Evolutionary conservation across 192 early-diverging fungal species (phyloP).

Genomic region (Coemansia sp.): DNA sequence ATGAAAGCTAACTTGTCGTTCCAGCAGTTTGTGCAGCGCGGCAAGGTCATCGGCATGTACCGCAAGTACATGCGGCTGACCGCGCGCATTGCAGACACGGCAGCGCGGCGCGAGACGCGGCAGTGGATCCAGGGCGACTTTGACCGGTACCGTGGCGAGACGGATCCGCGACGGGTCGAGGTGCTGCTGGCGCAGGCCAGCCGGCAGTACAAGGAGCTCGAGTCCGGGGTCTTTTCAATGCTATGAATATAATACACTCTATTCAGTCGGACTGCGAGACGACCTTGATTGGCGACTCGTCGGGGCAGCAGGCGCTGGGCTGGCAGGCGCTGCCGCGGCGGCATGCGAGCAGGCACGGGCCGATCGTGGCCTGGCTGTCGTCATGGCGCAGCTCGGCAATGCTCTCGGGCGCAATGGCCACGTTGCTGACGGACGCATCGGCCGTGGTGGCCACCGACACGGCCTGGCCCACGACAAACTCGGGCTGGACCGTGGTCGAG

Average conservation of each 20-base stretch:
- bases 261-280: constrained; percentile 4
- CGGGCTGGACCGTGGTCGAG: constrained; percentile 87
- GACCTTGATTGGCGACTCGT: constrained; percentile 44
- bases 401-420: constrained; percentile 28
- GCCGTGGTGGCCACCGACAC: constrained; percentile 30
- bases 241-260: constrained; percentile 10
- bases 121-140: constrained; percentile 42
- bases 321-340: constrained; percentile 18
- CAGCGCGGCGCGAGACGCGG: constrained; percentile 24
- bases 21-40: constrained; percentile 45
- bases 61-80: constrained; percentile 49
- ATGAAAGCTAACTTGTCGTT: constrained; percentile 19
- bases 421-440: constrained; percentile 25
- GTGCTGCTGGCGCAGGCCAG: constrained; percentile 42
- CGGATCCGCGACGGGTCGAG: constrained; percentile 30
- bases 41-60: constrained; percentile 41
- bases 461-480: constrained; percentile 61
- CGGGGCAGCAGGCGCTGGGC: constrained; percentile 47
- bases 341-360: constrained; percentile 41
- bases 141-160: constrained; percentile 27
- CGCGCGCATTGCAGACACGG: constrained; percentile 30
- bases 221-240: constrained; percentile 36
- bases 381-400: constrained; percentile 5
- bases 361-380: constrained; percentile 32
- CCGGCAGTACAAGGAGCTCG: constrained; percentile 46